Conservation (phyloP, 768 basidiomycete genomes). For the Trametopsis cervina region DNA sequence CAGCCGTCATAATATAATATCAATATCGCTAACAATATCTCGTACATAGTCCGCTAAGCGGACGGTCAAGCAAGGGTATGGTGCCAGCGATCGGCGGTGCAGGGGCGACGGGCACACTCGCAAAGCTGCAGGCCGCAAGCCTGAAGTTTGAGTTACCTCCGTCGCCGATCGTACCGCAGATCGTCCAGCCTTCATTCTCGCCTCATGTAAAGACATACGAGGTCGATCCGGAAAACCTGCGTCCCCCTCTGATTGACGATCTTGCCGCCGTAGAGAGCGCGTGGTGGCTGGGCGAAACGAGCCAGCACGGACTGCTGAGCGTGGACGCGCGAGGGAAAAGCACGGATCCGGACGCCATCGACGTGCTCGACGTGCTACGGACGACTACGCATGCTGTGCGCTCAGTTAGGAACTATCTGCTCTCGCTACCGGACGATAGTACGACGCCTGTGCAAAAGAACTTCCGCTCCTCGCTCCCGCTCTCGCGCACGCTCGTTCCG, state of each 20-base stretch:
- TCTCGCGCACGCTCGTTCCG: conserved; percentile 26
- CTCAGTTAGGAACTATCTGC: conserved; percentile 75
- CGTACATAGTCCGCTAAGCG: conserved; percentile 30
- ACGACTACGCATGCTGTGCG: conserved; percentile 77
- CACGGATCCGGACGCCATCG: conserved; percentile 26
- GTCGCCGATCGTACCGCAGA: conserved; percentile 50
- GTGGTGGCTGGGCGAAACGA: conserved; percentile 44
- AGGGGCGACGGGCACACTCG: conserved; percentile 25
- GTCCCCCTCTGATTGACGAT: conserved; percentile 74
- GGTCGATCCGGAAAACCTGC: conserved; percentile 69
- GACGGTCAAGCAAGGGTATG: conserved; percentile 50
- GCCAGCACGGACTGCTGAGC: not conserved
- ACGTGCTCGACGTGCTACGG: conserved; percentile 68
- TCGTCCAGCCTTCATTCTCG: conserved; percentile 37
- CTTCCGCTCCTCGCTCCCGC: conserved; percentile 17
- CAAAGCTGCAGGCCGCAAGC: conserved; percentile 31
- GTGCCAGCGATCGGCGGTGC: conserved; percentile 73
- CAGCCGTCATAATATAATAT: conserved; percentile 7
- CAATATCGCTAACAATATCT: conserved; percentile 13
- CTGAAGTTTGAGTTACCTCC: conserved; percentile 61
- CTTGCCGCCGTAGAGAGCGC: conserved; percentile 53
- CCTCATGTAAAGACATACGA: conserved; percentile 60
- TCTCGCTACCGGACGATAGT: conserved; percentile 75
- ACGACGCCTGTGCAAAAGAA: conserved; percentile 26
- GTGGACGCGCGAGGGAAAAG: not conserved